phyloP scores from a whole-genome alignment of 176 grass and related monocot genomes.

The Phragmites australis region DNA sequence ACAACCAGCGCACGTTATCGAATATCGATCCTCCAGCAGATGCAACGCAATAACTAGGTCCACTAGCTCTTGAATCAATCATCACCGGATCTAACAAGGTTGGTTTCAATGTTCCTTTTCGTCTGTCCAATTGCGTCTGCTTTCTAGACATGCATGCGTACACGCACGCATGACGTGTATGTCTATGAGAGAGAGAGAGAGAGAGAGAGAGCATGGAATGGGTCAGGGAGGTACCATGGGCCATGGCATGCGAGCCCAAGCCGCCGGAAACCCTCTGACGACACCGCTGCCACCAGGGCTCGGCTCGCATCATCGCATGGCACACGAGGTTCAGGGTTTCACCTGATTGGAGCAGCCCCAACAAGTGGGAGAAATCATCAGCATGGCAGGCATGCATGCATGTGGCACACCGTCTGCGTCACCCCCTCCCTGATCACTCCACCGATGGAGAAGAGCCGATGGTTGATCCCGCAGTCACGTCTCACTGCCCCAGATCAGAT shows the following conservation, averaged over 20 bases:
- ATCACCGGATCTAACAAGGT: background rate
- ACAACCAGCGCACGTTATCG: too few relatives aligned
- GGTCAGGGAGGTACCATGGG: background rate
- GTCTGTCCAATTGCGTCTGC: background rate
- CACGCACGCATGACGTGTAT: background rate
- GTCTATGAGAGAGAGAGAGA: background rate
- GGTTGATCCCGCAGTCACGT: too few relatives aligned
- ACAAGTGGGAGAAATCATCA: background rate
- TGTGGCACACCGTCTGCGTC: background rate
- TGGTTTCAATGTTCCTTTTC: background rate
- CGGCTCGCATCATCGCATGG: background rate
- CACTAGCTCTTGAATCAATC: background rate
- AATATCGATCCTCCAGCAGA: too few relatives aligned
- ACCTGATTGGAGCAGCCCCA: background rate
- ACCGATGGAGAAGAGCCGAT: too few relatives aligned
- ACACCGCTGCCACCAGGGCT: background rate
- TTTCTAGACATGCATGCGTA: background rate
- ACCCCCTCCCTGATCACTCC: too few relatives aligned
- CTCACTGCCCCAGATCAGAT: too few relatives aligned
- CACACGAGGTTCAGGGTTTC: constrained; percentile 42
- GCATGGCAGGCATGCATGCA: too few relatives aligned
- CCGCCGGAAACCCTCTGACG: background rate
- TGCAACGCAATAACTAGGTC: background rate
- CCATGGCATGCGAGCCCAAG: background rate
- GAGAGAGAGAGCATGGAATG: too few relatives aligned